Evolutionary conservation across 139 green algal genomes (phyloP).

Genomic region (Mesotaenium endlicherianum): DNA sequence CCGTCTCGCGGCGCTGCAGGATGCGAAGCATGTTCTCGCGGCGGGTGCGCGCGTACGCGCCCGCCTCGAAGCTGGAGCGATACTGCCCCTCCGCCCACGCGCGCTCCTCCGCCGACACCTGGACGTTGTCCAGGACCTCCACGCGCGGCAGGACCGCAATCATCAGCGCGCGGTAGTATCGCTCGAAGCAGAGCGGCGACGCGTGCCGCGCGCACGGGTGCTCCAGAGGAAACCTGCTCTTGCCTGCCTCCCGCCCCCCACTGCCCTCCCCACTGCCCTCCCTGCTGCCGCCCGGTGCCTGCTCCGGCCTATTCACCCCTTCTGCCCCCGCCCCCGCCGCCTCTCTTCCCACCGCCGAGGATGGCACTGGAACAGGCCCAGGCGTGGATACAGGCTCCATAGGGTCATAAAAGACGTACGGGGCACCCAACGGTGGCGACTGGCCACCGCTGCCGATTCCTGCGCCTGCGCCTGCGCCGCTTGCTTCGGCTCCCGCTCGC

Average conservation of each 20-base stretch:
- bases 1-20: slow-evolving; percentile 2
- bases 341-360: neutral
- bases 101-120: slow-evolving; percentile 1
- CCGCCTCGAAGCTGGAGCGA: neutral
- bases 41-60: neutral
- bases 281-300: neutral
- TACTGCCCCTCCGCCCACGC: neutral
- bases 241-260: neutral
- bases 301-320: neutral
- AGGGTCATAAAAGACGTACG: too few species aligned
- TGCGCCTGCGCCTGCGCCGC: too few species aligned
- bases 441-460: too few species aligned
- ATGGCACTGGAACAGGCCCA: neutral
- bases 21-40: slow-evolving; percentile 9
- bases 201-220: neutral
- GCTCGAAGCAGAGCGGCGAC: slow-evolving; percentile 29
- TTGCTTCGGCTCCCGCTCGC: too few species aligned
- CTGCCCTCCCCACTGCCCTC: neutral
- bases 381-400: neutral
- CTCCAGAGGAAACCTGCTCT: neutral
- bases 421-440: too few species aligned
- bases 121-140: slow-evolving; percentile 32
- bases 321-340: neutral
- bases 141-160: slow-evolving; percentile 6
- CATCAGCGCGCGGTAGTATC: slow-evolving; percentile 31